Evolutionary conservation across 129 eudicot genomes (phyloP).

Genomic region (Logfia minima): DNA sequence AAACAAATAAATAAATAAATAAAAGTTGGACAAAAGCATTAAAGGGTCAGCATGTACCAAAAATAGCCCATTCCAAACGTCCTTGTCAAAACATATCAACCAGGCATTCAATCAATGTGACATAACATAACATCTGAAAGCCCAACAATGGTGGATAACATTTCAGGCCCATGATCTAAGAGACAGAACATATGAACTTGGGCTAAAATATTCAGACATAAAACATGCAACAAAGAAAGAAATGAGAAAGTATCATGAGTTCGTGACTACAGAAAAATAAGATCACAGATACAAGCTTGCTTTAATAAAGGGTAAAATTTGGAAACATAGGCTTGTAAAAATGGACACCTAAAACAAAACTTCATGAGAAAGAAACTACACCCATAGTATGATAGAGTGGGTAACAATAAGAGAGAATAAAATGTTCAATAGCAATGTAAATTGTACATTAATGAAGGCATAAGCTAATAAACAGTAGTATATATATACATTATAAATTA

Average conservation of each 20-base stretch:
- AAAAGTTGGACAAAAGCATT: too few species aligned
- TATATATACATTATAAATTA: too few species aligned
- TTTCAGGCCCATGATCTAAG: background rate
- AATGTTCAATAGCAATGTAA: too few species aligned
- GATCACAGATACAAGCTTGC: background rate
- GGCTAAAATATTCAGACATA: background rate
- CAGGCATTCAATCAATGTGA: too few species aligned
- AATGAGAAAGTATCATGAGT: background rate
- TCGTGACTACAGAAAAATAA: background rate
- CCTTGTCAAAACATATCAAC: too few species aligned
- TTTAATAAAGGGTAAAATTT: background rate
- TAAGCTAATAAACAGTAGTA: too few species aligned
- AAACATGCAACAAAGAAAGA: background rate
- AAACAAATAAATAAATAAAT: too few species aligned
- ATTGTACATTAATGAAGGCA: too few species aligned
- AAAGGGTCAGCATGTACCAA: too few species aligned
- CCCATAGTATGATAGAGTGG: background rate
- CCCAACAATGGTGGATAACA: background rate
- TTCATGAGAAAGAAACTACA: background rate
- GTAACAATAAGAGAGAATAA: too few species aligned
- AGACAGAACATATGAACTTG: background rate
- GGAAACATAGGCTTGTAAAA: background rate
- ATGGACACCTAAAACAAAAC: background rate
- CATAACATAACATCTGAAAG: too few species aligned
- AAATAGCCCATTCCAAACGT: too few species aligned